Evolutionary conservation across 2,329 filamentous ascomycete genomes (phyloP).

Genomic region (Exophiala bonariae): DNA sequence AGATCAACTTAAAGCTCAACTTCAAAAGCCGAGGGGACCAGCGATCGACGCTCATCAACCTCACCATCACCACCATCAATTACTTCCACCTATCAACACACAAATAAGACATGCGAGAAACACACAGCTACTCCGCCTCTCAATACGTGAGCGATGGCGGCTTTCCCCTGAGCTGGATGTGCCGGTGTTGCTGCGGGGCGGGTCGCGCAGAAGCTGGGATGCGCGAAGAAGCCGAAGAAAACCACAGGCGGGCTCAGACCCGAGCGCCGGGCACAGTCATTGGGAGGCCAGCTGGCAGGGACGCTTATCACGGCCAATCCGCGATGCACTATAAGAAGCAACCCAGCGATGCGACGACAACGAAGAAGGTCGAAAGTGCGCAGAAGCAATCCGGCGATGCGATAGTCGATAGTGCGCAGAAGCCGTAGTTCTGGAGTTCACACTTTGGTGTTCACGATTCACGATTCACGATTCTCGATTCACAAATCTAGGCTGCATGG

Average conservation of each 20-base stretch:
- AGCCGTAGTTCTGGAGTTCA: too few relatives aligned
- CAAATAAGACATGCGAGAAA: constrained; percentile 14
- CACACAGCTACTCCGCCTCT: constrained; percentile 14
- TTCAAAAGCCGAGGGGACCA: too few relatives aligned
- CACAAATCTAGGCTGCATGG: too few relatives aligned
- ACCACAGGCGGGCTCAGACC: constrained; percentile 9
- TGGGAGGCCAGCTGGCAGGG: constrained; percentile 13
- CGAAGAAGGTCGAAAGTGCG: too few relatives aligned
- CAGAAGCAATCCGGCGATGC: too few relatives aligned
- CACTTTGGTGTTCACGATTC: too few relatives aligned
- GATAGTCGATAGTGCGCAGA: too few relatives aligned
- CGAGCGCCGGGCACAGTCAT: constrained; percentile 10
- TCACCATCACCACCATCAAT: too few relatives aligned
- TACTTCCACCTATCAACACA: too few relatives aligned
- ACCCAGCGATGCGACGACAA: constrained; percentile 1
- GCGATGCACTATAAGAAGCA: constrained; percentile 10
- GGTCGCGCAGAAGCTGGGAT: not conserved
- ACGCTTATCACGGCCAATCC: constrained; percentile 8
- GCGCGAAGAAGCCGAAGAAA: constrained; percentile 10
- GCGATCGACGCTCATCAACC: too few relatives aligned
- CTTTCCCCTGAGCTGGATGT: constrained; percentile 16
- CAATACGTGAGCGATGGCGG: constrained; percentile 17
- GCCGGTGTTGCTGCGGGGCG: constrained; percentile 11
- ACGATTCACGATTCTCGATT: too few relatives aligned
- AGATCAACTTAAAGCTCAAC: too few relatives aligned